These are phyloP conservation scores for Apiospora koreana DNA, from an alignment of 2,329 filamentous ascomycete genomes.

Conservation along the genomic window DNA sequence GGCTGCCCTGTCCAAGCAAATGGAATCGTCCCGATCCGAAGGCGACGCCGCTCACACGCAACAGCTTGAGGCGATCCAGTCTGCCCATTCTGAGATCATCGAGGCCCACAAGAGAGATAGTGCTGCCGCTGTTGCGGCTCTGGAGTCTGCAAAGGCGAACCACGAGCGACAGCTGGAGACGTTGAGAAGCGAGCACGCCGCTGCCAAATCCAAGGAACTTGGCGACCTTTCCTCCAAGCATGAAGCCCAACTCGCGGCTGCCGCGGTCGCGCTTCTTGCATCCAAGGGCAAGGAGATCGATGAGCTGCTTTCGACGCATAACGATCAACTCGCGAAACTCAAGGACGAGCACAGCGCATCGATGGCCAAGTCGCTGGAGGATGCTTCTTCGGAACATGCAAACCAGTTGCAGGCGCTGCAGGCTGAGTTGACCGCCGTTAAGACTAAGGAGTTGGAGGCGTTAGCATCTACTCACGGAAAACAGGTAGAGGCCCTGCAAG, in stretches of 20 bases:
- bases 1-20: slow-evolving; percentile 32
- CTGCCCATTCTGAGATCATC: slow-evolving; percentile 31
- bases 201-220: slow-evolving; percentile 19
- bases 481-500: slow-evolving; percentile 13
- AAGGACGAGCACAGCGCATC: slow-evolving; percentile 22
- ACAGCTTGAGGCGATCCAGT: slow-evolving; percentile 19
- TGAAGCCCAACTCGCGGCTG: slow-evolving; percentile 15
- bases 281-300: slow-evolving; percentile 25
- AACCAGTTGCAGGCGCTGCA: slow-evolving; percentile 19
- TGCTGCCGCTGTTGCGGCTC: slow-evolving; percentile 15
- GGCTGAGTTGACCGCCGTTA: slow-evolving; percentile 19
- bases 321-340: slow-evolving; percentile 28
- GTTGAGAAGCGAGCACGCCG: slow-evolving; percentile 13
- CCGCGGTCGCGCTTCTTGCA: slow-evolving; percentile 17
- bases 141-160: slow-evolving; percentile 15
- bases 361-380: slow-evolving; percentile 18
- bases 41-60: slow-evolving; percentile 19
- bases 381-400: slow-evolving; percentile 18
- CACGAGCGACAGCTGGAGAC: slow-evolving; percentile 15
- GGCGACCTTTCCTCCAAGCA: slow-evolving; percentile 13
- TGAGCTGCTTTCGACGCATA: slow-evolving; percentile 30
- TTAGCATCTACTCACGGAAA: slow-evolving; percentile 14
- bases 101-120: slow-evolving; percentile 33
- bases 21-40: slow-evolving; percentile 31
- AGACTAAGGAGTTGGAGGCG: slow-evolving; percentile 18